Evolutionary conservation across 2,329 filamentous ascomycete species (phyloP).

Genomic region (Pseudogymnoascus destructans): DNA sequence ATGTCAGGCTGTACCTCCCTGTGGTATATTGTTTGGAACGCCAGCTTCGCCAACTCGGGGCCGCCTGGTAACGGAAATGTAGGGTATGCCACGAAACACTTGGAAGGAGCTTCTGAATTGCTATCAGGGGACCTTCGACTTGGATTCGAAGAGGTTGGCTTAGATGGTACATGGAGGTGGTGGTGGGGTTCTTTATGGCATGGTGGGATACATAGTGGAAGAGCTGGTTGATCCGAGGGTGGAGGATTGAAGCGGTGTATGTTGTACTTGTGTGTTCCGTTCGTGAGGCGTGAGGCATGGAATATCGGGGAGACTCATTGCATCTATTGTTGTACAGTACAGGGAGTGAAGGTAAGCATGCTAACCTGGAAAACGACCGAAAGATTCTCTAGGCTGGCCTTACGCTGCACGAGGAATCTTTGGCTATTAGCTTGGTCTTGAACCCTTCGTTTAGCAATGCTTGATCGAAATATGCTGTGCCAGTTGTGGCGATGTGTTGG

Average conservation of each 20-base stretch:
- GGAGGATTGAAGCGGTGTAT: conserved; percentile 14
- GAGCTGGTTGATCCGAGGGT: conserved; percentile 13
- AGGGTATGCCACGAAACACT: conserved; percentile 12
- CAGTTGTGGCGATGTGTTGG: no score
- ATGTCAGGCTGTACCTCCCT: conserved; percentile 9
- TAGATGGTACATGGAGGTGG: conserved; percentile 10
- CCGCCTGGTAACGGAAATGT: conserved; percentile 10
- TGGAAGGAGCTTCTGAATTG: conserved; percentile 13
- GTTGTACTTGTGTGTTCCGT: conserved; percentile 11
- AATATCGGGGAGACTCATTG: conserved; percentile 10
- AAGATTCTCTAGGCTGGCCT: no score
- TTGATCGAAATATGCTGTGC: no score
- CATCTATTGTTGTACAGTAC: no score
- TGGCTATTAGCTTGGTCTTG: no score
- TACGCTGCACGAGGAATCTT: no score
- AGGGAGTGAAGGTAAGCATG: no score
- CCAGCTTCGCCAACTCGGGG: conserved; percentile 11
- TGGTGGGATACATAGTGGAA: conserved; percentile 12
- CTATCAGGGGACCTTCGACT: conserved; percentile 13
- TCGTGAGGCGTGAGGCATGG: conserved; percentile 13
- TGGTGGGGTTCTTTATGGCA: conserved; percentile 6
- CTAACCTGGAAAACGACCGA: no score
- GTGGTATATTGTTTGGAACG: conserved; percentile 12
- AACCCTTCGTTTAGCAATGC: no score
- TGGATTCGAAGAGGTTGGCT: conserved; percentile 12